phyloP scores from a whole-genome alignment of 2,329 filamentous ascomycete species.

The Arthrobotrys entomopaga region DNA sequence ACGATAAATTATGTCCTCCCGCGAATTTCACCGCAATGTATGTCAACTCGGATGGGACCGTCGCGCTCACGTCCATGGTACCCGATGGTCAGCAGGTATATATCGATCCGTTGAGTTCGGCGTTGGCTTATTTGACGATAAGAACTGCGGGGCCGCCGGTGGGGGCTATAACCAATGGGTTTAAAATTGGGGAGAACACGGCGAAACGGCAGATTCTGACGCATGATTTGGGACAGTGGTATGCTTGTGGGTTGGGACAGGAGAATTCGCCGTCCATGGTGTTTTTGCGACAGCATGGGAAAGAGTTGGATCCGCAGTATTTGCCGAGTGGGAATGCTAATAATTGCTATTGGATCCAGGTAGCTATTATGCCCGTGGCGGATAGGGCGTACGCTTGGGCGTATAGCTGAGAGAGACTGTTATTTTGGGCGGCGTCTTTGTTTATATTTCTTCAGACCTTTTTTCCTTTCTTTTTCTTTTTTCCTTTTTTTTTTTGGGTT shows the following conservation, averaged over 20 bases:
- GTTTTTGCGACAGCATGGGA: background rate
- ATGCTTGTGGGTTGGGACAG: background rate
- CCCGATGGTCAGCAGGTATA: background rate
- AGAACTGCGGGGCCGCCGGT: background rate
- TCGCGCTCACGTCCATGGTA: background rate
- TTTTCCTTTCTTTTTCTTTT: background rate
- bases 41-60: background rate
- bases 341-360: background rate
- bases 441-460: background rate
- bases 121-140: background rate
- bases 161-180: background rate
- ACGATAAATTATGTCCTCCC: background rate
- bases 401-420: background rate
- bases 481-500: too few relatives aligned
- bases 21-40: background rate
- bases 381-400: slow-evolving; percentile 2
- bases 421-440: background rate
- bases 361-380: background rate
- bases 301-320: background rate
- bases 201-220: background rate
- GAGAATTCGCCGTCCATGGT: background rate
- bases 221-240: background rate
- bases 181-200: background rate
- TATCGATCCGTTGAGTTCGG: background rate
- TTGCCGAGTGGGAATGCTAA: background rate